Percentiles rank a stretch among this genome's conserved stretches.
Evolutionary conservation across 495 filamentous ascomycete species (phyloP).

Genomic region (Penicillium angulare): DNA sequence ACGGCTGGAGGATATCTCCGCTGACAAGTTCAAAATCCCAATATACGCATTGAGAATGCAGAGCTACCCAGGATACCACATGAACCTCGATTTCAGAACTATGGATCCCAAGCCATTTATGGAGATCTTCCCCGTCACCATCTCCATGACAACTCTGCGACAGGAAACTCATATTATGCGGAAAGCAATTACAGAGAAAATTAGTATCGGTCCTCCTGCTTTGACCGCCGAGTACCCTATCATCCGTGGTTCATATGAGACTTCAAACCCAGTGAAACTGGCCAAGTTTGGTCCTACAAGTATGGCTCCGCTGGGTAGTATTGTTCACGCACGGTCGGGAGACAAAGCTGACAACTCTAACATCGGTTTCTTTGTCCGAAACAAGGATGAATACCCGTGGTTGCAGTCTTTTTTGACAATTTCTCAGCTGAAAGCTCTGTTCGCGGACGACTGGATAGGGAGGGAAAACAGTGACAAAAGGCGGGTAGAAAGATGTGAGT

Average conservation of each 20-base stretch:
- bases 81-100: slow-evolving; percentile 29
- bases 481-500: slow-evolving; percentile 45
- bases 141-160: slow-evolving; percentile 14
- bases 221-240: slow-evolving; percentile 8
- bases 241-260: slow-evolving; percentile 21
- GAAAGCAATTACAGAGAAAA: slow-evolving; percentile 18
- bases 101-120: slow-evolving; percentile 28
- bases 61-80: slow-evolving; percentile 30
- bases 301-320: slow-evolving; percentile 32
- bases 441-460: slow-evolving; percentile 18
- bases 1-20: slow-evolving; percentile 14
- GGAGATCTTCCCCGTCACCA: slow-evolving; percentile 32
- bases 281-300: slow-evolving; percentile 18
- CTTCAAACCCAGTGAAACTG: background rate
- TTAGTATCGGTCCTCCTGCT: slow-evolving; percentile 7
- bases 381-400: slow-evolving; percentile 42
- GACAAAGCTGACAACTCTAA: slow-evolving; percentile 52
- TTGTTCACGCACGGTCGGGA: slow-evolving; percentile 44
- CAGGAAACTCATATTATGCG: background rate
- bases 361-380: slow-evolving; percentile 44
- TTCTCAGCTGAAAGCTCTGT: slow-evolving; percentile 28
- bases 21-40: slow-evolving; percentile 13
- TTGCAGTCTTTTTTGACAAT: slow-evolving; percentile 41
- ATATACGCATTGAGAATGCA: slow-evolving; percentile 29
- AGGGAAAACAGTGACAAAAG: background rate